Evolutionary conservation across 139 green algal species (phyloP), one percentile per base, ranked within the genome.

Genomic region (Protoeuglena noctilucae): DNA sequence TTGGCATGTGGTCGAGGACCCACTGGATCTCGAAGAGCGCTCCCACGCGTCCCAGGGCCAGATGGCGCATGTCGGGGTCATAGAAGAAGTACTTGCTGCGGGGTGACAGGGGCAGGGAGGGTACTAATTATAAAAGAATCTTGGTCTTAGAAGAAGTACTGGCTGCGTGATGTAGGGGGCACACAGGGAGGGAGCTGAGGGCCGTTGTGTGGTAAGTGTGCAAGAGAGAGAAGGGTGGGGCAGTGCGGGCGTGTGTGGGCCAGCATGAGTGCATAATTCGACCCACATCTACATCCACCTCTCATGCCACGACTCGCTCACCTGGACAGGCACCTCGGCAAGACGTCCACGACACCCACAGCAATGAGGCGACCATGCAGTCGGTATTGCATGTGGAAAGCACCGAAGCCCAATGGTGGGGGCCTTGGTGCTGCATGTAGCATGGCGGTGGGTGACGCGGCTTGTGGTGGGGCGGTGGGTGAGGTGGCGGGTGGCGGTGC

Each of bases 341-440:
- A 24, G 30, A 75, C 30, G 51, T 75, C 67, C n/a, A 75, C 59
- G 14, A 75, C 67, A 19, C 67, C 67, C 23, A 75, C 67, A 1
- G 67, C 67, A 14, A 75, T 53, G 21, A 75, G 55, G 26, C 53
- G 49, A 3, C 66, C 67, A 40, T 75, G 66, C 2, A 75, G 57
- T 0, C 67, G 47, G 50, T 75, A 75, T 54, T 75, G 67, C 39
- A 75, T 66, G 53, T 75, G 67, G 55, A 75, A 75, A 26, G 66
- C 57, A 2, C 67, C 67, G 28, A 67, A 72, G 22, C 62, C 62
- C 23, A 28, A 58, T 22, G n/a, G 24, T 12, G 12, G 39, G 39
- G 39, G 39, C 39, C 46, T 53, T 53, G n/a, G n/a, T 7, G 46
- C 7, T 14, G n/a, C 46, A 14, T 18, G 16, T 26, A 9, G 46